phyloP scores from a whole-genome alignment of 1,284 basidiomycete genomes.

The Pterulicium gracile region DNA sequence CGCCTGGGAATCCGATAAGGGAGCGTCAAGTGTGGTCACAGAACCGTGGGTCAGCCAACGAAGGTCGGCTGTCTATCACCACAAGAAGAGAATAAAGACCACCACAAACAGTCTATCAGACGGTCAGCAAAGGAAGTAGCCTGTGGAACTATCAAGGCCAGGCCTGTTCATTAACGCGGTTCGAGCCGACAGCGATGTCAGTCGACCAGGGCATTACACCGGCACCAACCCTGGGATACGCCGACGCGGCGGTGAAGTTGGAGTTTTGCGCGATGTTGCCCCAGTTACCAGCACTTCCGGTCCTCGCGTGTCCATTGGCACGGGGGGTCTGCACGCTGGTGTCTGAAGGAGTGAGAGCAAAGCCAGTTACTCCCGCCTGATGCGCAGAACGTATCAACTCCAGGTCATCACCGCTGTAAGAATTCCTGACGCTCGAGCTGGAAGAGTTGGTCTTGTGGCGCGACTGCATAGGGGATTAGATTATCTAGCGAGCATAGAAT shows the following conservation, averaged over 20 bases:
- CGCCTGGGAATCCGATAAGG: no score
- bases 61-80: no score
- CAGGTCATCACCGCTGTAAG: constrained; percentile 59
- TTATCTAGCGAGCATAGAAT: constrained; percentile 3
- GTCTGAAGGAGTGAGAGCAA: background rate
- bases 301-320: constrained; percentile 53
- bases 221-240: constrained; percentile 45
- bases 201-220: constrained; percentile 51
- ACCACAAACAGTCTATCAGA: no score
- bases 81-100: no score
- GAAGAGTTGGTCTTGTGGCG: constrained; percentile 14
- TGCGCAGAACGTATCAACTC: constrained; percentile 40
- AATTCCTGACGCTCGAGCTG: constrained; percentile 52
- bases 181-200: constrained; percentile 43
- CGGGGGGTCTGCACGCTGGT: constrained; percentile 25
- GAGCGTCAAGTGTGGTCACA: no score
- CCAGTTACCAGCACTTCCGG: constrained; percentile 74
- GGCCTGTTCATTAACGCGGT: constrained; percentile 51
- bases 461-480: background rate
- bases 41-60: no score
- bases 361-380: background rate
- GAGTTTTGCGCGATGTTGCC: constrained; percentile 43
- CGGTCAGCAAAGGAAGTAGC: no score
- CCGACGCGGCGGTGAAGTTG: constrained; percentile 38
- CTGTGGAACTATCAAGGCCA: constrained; percentile 50